phyloP scores from a whole-genome alignment of 2,329 filamentous ascomycete species.

The Microthyrium microscopicum region DNA sequence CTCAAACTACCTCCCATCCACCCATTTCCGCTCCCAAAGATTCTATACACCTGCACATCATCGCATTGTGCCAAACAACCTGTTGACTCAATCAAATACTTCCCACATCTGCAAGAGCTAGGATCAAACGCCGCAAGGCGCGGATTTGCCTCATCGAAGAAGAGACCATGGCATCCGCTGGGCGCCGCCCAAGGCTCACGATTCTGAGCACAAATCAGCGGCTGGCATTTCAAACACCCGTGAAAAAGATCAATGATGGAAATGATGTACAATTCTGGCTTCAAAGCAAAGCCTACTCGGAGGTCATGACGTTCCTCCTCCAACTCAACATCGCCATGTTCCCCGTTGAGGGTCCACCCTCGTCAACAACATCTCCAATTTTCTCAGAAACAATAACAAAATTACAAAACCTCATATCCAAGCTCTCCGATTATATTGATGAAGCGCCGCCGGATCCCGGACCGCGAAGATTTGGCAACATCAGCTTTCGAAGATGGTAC shows the following conservation, averaged over 20 bases:
- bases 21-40: no score
- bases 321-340: slow-evolving; percentile 83
- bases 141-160: no score
- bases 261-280: slow-evolving; percentile 70
- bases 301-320: slow-evolving; percentile 73
- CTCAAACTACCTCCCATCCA: no score
- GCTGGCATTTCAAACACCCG: no score
- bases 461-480: slow-evolving; percentile 79
- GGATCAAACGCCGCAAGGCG: no score
- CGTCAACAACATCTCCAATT: slow-evolving; percentile 23
- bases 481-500: slow-evolving; percentile 77
- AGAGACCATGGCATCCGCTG: no score
- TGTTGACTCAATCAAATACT: no score
- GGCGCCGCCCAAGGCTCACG: no score
- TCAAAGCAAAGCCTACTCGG: slow-evolving; percentile 63
- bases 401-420: slow-evolving; percentile 49
- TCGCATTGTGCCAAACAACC: no score
- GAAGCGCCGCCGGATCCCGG: slow-evolving; percentile 72
- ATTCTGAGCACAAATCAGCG: no score
- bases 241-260: slow-evolving; percentile 72
- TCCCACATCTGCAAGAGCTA: no score
- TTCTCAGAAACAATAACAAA: slow-evolving; percentile 42
- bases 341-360: slow-evolving; percentile 37
- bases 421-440: slow-evolving; percentile 50
- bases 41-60: no score